Conservation (phyloP, 352 stramenopile species). For the Phytophthora hybrid region DNA sequence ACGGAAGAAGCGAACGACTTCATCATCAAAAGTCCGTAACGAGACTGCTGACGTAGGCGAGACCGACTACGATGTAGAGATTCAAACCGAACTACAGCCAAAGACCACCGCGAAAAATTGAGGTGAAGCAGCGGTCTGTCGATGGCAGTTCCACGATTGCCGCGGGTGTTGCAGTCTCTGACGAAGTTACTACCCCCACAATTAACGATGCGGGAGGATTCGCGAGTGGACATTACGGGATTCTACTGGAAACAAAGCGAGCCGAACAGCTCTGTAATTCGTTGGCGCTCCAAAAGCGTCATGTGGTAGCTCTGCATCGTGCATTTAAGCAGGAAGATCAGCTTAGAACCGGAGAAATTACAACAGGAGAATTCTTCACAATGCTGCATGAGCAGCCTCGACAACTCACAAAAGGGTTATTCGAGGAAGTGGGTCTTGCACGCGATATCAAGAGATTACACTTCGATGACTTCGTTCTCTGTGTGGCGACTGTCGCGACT, state of each 20-base stretch:
- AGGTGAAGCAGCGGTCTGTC: constrained; percentile 27
- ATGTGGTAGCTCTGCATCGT: constrained; percentile 30
- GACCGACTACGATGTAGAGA: constrained; percentile 10
- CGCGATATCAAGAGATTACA: constrained; percentile 41
- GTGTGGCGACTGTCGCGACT: constrained; percentile 56
- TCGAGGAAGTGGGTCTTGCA: constrained; percentile 50
- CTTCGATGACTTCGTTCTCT: constrained; percentile 75
- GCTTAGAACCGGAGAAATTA: constrained; percentile 59
- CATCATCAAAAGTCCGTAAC: not conserved
- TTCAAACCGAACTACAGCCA: not conserved
- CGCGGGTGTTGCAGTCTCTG: not conserved
- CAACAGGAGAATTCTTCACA: constrained; percentile 65
- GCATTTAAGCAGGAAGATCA: constrained; percentile 45
- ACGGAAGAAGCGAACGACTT: not conserved
- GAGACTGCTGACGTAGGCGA: not conserved
- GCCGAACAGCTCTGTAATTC: constrained; percentile 65
- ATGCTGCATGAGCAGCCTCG: constrained; percentile 66
- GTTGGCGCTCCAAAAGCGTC: constrained; percentile 48
- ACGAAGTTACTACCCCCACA: not conserved
- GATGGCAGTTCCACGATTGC: constrained; percentile 16
- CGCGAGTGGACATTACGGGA: constrained; percentile 53
- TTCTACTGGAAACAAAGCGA: constrained; percentile 59
- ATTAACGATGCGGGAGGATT: constrained; percentile 26
- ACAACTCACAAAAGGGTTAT: constrained; percentile 62
- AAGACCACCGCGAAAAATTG: constrained; percentile 9